These are phyloP conservation scores for Didymellaceae sp. DNA, from an alignment of 2,329 filamentous ascomycete genomes.

Conservation along the genomic window DNA sequence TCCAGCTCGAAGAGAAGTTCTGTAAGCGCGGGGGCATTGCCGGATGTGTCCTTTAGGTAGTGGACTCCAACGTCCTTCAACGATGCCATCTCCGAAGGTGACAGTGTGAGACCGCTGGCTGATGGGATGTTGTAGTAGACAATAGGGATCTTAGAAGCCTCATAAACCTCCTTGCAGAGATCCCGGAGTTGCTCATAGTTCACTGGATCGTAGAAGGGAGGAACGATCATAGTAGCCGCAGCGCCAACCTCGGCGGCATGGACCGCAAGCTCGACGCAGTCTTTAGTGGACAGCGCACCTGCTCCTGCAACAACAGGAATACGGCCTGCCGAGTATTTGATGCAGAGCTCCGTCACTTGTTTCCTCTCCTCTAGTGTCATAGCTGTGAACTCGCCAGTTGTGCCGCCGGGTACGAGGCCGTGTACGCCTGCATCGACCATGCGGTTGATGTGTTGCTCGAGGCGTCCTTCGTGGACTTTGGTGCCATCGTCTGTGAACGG, in stretches of 20 bases:
- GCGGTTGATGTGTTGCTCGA: slow-evolving; percentile 55
- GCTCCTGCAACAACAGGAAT: slow-evolving; percentile 54
- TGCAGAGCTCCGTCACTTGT: slow-evolving; percentile 49
- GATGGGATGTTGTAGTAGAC: slow-evolving; percentile 61
- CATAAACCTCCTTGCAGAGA: slow-evolving; percentile 52
- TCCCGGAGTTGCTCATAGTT: slow-evolving; percentile 51
- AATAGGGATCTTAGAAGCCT: slow-evolving; percentile 52
- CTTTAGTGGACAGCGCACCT: slow-evolving; percentile 53
- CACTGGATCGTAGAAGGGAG: slow-evolving; percentile 58
- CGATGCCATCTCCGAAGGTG: slow-evolving; percentile 52
- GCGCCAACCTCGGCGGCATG: slow-evolving; percentile 52
- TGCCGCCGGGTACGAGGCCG: slow-evolving; percentile 59
- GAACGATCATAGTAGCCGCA: slow-evolving; percentile 57
- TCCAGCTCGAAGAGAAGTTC: slow-evolving; percentile 56
- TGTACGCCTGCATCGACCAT: slow-evolving; percentile 56
- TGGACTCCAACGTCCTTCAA: slow-evolving; percentile 56
- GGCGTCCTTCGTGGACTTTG: slow-evolving; percentile 50
- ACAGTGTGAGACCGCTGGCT: slow-evolving; percentile 53
- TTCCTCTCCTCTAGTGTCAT: slow-evolving; percentile 56
- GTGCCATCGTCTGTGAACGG: slow-evolving; percentile 54
- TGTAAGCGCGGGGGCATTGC: slow-evolving; percentile 58
- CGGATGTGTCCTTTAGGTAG: slow-evolving; percentile 61
- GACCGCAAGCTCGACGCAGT: slow-evolving; percentile 51
- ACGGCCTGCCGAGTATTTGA: slow-evolving; percentile 50
- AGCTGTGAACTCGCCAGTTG: slow-evolving; percentile 59